phyloP scores from a whole-genome alignment of 495 filamentous ascomycete species.

The Patellaria atrata region DNA sequence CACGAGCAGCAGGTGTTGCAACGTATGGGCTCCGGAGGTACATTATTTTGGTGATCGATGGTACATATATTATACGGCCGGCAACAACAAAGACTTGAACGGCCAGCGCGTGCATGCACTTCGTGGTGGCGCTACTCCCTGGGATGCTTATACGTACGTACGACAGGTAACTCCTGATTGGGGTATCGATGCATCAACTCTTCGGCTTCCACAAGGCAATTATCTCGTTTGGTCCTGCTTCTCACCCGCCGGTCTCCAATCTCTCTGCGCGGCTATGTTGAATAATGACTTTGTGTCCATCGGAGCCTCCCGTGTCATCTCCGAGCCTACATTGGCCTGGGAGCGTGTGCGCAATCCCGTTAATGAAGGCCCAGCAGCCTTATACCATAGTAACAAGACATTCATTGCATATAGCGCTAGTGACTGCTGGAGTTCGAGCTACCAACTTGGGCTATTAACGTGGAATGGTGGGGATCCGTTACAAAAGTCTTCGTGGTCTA shows the following conservation, averaged over 20 bases:
- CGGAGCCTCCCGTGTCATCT: constrained; percentile 26
- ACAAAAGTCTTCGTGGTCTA: constrained; percentile 30
- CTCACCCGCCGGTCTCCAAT: constrained; percentile 30
- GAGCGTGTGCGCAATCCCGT: constrained; percentile 38
- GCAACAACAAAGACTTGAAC: constrained; percentile 3
- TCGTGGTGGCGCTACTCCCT: constrained; percentile 31
- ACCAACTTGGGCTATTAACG: constrained; percentile 36
- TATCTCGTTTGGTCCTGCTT: constrained; percentile 37
- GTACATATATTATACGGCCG: constrained; percentile 34
- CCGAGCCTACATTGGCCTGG: constrained; percentile 32
- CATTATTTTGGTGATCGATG: constrained; percentile 34
- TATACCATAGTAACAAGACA: constrained; percentile 32
- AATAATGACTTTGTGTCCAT: constrained; percentile 22
- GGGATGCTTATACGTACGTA: constrained; percentile 28
- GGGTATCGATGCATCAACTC: constrained; percentile 35
- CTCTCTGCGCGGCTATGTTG: constrained; percentile 33
- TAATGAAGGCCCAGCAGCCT: constrained; percentile 41
- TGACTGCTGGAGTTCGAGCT: constrained; percentile 37
- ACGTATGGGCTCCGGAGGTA: constrained; percentile 44
- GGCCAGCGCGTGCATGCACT: constrained; percentile 30
- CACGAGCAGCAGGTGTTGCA: constrained; percentile 30
- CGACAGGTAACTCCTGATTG: constrained; percentile 28
- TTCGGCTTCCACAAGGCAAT: constrained; percentile 25
- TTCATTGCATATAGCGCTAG: constrained; percentile 38
- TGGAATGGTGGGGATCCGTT: constrained; percentile 32